These are phyloP conservation scores for Venturia oleaginea DNA, from an alignment of 2,329 filamentous ascomycete species.

Conservation along the genomic window DNA sequence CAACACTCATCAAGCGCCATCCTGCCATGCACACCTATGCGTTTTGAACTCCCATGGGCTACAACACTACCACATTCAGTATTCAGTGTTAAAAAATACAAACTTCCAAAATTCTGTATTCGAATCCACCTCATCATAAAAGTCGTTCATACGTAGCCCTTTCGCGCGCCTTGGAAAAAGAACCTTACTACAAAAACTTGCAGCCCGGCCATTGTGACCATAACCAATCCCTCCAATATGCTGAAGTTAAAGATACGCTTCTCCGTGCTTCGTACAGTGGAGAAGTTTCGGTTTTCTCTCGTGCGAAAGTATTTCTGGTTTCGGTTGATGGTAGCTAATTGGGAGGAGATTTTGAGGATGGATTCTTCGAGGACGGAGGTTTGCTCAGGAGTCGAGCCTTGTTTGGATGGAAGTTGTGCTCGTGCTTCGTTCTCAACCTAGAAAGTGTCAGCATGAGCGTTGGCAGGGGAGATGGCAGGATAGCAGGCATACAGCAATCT, in stretches of 20 bases:
- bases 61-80: slow-evolving; percentile 1
- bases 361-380: slow-evolving; percentile 84
- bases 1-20: not conserved
- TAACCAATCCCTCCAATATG: slow-evolving; percentile 82
- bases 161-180: slow-evolving; percentile 89
- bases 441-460: slow-evolving; percentile 5
- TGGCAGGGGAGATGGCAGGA: not conserved
- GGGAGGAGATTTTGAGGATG: slow-evolving; percentile 86
- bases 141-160: slow-evolving; percentile 36
- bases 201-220: slow-evolving; percentile 88
- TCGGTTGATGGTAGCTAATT: slow-evolving; percentile 85
- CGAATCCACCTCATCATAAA: not conserved
- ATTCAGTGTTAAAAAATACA: not conserved
- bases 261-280: slow-evolving; percentile 93
- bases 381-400: slow-evolving; percentile 81
- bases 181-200: slow-evolving; percentile 97
- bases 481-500: slow-evolving; percentile 67
- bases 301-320: slow-evolving; percentile 99
- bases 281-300: slow-evolving; percentile 97
- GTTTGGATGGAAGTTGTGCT: slow-evolving; percentile 71
- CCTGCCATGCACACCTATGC: not conserved
- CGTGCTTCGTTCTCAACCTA: slow-evolving; percentile 87
- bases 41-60: not conserved
- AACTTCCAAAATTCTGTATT: not conserved
- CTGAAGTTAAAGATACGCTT: slow-evolving; percentile 95